These are phyloP conservation scores for Leccinum longicurvipes DNA, from an alignment of 768 basidiomycete genomes.

Conservation along the genomic window DNA sequence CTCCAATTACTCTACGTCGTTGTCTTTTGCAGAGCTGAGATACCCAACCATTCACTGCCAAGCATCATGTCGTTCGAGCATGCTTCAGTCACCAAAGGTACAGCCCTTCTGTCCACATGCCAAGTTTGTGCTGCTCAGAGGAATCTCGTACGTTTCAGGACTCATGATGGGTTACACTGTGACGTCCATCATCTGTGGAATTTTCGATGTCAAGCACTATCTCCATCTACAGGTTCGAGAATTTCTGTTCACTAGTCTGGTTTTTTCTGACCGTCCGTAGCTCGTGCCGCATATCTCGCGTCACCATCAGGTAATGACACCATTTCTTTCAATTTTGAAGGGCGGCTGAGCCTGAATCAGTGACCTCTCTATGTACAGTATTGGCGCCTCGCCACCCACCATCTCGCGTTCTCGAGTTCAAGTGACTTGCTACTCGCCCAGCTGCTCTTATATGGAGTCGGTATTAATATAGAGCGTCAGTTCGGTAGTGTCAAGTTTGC, in stretches of 20 bases:
- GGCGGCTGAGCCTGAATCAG: slow-evolving; percentile 33
- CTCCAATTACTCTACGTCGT: not conserved
- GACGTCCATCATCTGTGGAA: slow-evolving; percentile 67
- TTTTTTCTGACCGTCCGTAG: slow-evolving; percentile 34
- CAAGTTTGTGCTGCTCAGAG: not conserved
- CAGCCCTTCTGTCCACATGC: slow-evolving; percentile 1
- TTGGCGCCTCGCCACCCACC: slow-evolving; percentile 77
- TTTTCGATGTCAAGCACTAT: slow-evolving; percentile 88
- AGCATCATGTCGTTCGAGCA: slow-evolving; percentile 72
- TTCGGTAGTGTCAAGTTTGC: slow-evolving; percentile 89
- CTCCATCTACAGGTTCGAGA: slow-evolving; percentile 72
- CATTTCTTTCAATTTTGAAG: slow-evolving; percentile 7
- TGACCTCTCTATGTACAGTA: slow-evolving; percentile 50
- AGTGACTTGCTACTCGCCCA: slow-evolving; percentile 80
- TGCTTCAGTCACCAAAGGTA: slow-evolving; percentile 83
- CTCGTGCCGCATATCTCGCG: slow-evolving; percentile 87
- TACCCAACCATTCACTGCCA: not conserved
- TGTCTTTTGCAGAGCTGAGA: not conserved
- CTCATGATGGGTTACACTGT: slow-evolving; percentile 72
- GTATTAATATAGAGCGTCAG: slow-evolving; percentile 71
- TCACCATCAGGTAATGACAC: slow-evolving; percentile 69
- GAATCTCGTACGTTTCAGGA: slow-evolving; percentile 40
- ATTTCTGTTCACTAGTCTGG: not conserved
- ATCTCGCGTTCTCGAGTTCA: slow-evolving; percentile 77
- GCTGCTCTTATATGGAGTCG: slow-evolving; percentile 68